A percentile compares a stretch with the other conserved stretches of the same genome.
Evolutionary conservation across 2,329 filamentous ascomycete species (phyloP).

Genomic region (Paracorniculantispora psalliotae): DNA sequence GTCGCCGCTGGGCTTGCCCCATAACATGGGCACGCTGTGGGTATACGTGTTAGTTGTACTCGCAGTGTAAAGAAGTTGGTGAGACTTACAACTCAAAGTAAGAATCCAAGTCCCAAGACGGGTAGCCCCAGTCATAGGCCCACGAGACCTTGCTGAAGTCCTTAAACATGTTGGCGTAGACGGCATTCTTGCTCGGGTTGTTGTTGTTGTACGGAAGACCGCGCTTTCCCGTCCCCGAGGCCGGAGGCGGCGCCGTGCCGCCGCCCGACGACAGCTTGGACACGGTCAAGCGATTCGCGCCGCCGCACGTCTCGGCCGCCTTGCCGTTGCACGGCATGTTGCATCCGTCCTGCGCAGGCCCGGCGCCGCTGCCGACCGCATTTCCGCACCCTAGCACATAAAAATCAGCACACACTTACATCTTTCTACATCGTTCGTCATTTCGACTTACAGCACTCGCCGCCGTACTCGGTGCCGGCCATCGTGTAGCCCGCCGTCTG

Average conservation of each 20-base stretch:
- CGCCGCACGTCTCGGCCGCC: not conserved
- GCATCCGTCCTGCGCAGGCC: not conserved
- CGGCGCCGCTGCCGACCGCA: not conserved
- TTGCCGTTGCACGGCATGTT: not conserved
- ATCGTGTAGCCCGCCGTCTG: not conserved
- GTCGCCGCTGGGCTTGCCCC: not conserved
- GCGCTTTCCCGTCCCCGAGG: not conserved
- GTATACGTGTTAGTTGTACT: not conserved
- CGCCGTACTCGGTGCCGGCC: not conserved
- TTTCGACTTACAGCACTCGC: not conserved
- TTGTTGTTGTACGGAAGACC: not conserved
- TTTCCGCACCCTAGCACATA: not conserved
- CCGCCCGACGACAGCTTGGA: not conserved
- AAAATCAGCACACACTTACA: too few relatives aligned
- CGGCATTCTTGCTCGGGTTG: not conserved
- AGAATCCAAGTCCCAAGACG: not conserved
- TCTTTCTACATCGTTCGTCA: too few relatives aligned
- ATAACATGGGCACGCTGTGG: not conserved
- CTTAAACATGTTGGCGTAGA: constrained; percentile 2
- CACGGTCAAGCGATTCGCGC: not conserved
- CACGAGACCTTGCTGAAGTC: not conserved
- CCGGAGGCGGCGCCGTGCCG: not conserved
- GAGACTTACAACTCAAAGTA: not conserved
- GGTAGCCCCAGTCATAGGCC: not conserved
- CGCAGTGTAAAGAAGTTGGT: not conserved